Percentiles rank a stretch among this genome's conserved stretches.
Conservation (phyloP, 139 green algal species). For the Tetradesmus obliquus region DNA sequence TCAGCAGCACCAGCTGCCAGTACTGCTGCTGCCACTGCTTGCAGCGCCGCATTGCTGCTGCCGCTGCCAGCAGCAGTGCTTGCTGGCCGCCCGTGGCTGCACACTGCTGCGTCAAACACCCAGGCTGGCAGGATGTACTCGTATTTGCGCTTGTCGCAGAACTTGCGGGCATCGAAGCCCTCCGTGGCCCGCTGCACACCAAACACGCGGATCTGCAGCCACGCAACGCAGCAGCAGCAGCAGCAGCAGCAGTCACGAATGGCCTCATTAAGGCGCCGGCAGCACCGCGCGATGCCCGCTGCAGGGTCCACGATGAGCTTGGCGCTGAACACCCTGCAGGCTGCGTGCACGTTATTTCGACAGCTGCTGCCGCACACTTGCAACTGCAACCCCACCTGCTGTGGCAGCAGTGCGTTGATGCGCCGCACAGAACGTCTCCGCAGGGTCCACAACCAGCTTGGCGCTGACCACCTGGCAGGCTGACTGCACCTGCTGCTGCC, state of each 20-base stretch:
- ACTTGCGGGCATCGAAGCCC: conserved; percentile 85
- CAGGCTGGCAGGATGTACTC: conserved; percentile 95
- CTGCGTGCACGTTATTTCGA: too few species aligned
- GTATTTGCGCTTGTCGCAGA: conserved; percentile 86
- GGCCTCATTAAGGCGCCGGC: too few species aligned
- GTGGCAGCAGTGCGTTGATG: too few species aligned
- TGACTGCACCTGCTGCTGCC: neutral
- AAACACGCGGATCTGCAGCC: conserved; percentile 72
- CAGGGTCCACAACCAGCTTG: neutral
- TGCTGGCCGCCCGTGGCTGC: conserved; percentile 13
- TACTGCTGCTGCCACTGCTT: neutral
- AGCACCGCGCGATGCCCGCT: too few species aligned
- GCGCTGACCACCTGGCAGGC: neutral
- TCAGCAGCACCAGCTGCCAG: neutral
- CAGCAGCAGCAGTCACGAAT: too few species aligned
- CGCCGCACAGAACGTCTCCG: too few species aligned
- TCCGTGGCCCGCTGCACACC: conserved; percentile 76
- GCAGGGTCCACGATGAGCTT: too few species aligned
- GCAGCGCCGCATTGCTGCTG: neutral
- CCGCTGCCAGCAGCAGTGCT: neutral
- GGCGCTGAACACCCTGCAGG: too few species aligned
- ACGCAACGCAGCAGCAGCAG: too few species aligned
- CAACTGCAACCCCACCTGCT: too few species aligned
- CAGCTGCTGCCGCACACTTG: too few species aligned
- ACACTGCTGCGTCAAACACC: conserved; percentile 77